Conservation (phyloP, 108 stramenopile species). For the Cyclotella distinguenda region DNA sequence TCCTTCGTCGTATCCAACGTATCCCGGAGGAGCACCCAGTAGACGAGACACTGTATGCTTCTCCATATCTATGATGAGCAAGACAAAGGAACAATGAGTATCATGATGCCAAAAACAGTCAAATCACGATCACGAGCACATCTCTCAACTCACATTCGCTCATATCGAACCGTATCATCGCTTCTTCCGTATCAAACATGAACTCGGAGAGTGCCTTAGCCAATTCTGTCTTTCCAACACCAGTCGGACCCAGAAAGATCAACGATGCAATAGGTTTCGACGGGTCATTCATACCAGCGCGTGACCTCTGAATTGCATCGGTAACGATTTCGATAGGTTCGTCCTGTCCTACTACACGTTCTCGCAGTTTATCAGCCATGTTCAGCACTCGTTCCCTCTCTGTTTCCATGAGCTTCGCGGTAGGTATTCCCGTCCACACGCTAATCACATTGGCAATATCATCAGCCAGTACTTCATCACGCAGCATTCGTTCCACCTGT, state of each 20-base stretch:
- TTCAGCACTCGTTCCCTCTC: conserved; percentile 92
- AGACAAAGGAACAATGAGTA: not conserved
- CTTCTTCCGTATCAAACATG: conserved; percentile 91
- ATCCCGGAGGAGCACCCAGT: conserved; percentile 94
- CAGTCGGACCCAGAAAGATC: conserved; percentile 94
- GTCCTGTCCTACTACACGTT: conserved; percentile 94
- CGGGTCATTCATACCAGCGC: conserved; percentile 91
- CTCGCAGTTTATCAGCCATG: conserved; percentile 83
- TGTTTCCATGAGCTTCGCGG: conserved; percentile 81
- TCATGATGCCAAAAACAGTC: not conserved
- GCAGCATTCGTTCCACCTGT: conserved; percentile 62
- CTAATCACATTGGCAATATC: conserved; percentile 93
- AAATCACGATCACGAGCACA: not conserved
- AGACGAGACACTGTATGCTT: conserved; percentile 92
- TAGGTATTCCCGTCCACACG: conserved; percentile 93
- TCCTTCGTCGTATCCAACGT: conserved; percentile 96
- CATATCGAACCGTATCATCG: conserved; percentile 97
- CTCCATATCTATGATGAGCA: conserved; percentile 46
- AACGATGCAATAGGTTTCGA: conserved; percentile 89
- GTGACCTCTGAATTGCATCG: conserved; percentile 88
- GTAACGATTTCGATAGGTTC: conserved; percentile 89
- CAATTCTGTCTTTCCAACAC: conserved; percentile 93
- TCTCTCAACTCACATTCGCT: conserved; percentile 83
- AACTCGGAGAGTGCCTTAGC: conserved; percentile 91
- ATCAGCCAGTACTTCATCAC: conserved; percentile 92